Evolutionary conservation across 768 basidiomycete species (phyloP).

Genomic region (Lyophyllum semitale): DNA sequence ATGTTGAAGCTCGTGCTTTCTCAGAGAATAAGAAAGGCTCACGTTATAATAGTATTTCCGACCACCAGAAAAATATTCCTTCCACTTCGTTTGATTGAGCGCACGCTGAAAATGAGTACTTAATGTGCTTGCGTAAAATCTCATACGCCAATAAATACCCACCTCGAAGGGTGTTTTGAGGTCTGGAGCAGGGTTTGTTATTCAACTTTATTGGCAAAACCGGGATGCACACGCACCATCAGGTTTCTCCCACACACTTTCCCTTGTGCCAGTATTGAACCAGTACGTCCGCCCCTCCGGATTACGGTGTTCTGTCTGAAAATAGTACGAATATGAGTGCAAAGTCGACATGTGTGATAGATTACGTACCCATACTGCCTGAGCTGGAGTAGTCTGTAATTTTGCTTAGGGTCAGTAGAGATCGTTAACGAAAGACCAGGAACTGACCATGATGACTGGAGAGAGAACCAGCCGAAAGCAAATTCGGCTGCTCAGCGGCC

Average conservation of each 20-base stretch:
- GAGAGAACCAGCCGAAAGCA: not conserved
- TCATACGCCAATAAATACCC: constrained; percentile 17
- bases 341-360: not conserved
- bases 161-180: constrained; percentile 94
- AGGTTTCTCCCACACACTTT: constrained; percentile 98
- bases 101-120: constrained; percentile 58
- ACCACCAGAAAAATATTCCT: constrained; percentile 92
- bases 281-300: constrained; percentile 98
- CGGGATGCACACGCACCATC: constrained; percentile 59
- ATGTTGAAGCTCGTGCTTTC: constrained; percentile 1
- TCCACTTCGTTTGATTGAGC: constrained; percentile 90
- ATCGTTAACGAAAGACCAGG: not conserved
- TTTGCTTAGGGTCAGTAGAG: not conserved
- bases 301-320: constrained; percentile 90
- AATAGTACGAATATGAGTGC: not conserved
- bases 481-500: not conserved
- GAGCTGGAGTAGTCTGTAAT: constrained; percentile 11
- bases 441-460: constrained; percentile 9
- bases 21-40: constrained; percentile 18
- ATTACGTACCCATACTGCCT: constrained; percentile 31
- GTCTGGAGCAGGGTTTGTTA: constrained; percentile 45
- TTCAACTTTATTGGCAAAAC: not conserved
- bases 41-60: constrained; percentile 92
- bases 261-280: constrained; percentile 87
- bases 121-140: constrained; percentile 8